Base-by-base conservation (phyloP, 2,329 filamentous ascomycete genomes). In the Colletotrichum salicis region DNA sequence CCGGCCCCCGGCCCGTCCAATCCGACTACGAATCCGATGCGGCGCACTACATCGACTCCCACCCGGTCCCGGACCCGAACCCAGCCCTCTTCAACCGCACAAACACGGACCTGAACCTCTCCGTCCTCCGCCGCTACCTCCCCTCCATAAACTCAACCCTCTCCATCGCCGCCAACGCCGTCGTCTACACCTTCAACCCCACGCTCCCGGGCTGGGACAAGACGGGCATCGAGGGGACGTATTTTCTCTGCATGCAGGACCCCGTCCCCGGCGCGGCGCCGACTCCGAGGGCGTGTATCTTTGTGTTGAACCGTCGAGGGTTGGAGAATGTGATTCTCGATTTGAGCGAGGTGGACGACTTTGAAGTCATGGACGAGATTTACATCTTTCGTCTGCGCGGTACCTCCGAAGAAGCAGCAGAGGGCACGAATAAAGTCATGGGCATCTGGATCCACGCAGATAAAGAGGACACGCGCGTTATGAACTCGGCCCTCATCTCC, bases 61-160 rank as follows among this genome's bases (percentile, higher is more conserved):
- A 84, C 77, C 76, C 82, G 75, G 70, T 81, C 77, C 71, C 82
- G 77, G 73, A 79, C 74, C 75, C 84, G 80, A 45, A 87, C 83
- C 78, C 86, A 82, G 63, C 89, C 85, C 75, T 88, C 84, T 84
- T 89, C 82, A 86, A 65, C 80, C 91, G 93, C 75, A 92, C 92
- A 74, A 96, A 95, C 81, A 93, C 92, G 67, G 92, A 97, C 76
- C 91, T 98, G 78, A 98, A 98, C 84, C 87, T 97, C 75, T 87
- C 90, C 60, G 96, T 98, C 51, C 87, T 98, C 45, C 91, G 89
- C 71, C 93, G 94, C 75, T 94, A 97, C 83, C 89, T 94, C 70
- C 93, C 94, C 37, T 88, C 89, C 70, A 90, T 98, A 74, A 86
- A 86, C 70, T 84, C 87, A 64, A 94, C 98, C 78, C 86, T 94